Evolutionary conservation across 2,329 filamentous ascomycete species (phyloP), one percentile per base, ranked within the genome.

Genomic region (Eutypa lata): DNA sequence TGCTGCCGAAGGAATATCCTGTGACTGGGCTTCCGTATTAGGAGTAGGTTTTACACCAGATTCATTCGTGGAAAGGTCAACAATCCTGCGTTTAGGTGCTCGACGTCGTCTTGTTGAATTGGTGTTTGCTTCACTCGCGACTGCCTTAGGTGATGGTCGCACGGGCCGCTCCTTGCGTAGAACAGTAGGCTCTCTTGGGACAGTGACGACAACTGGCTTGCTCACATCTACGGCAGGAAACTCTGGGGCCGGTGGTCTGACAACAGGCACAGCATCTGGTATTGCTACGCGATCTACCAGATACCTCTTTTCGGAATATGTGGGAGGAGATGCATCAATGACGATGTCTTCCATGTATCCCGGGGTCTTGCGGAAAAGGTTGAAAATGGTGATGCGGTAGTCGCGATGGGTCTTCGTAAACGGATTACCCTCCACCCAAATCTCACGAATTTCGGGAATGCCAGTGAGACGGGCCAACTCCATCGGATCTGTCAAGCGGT

Each of bases 331-430:
- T 2, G 88, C 87, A 68, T 99, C 94, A 61, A 99, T 93, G 45
- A 91, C 78, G 54, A 97, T 86, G 66, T 99, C 94, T 59, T 96
- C 90, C 0, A 87, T 88, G 65, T 94, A 96, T 5, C 94, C 94
- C 11, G 93, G 90, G 0, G 90, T 91, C 54, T 84, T 87, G 57
- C 94, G 85, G 78, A 99, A 99, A 2, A 97, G 79, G 64, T 97
- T 99, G 83, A 99, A 97, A 57, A 97, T 95, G 19, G 86, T 89
- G 58, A 96, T 80, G 47, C 94, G 86, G 68, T 96, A 96, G 61
- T 88, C 86, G 54, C 87, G 81, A 67, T 97, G 90, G 1, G 91
- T 92, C 61, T 89, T 90, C 43, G 88, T 89, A 64, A 97, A 97
- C 0, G 92, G 90, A 64, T 99, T 99, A 21, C 91, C 90, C 56